phyloP scores from a whole-genome alignment of 1,139 yeast genomes.

The Yamadazyma taylorii region DNA sequence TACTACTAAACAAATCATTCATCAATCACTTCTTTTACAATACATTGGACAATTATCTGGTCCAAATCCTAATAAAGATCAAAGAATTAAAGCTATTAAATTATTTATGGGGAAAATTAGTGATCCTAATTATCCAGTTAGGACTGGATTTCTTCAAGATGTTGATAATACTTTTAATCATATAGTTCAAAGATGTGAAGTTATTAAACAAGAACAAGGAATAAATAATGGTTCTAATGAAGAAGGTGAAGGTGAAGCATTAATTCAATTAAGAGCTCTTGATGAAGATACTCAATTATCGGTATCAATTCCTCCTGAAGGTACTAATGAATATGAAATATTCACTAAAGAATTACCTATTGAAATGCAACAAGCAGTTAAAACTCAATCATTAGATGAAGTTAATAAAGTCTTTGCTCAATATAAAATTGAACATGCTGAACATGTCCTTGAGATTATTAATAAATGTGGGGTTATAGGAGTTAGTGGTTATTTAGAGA shows the following conservation, averaged over 20 bases:
- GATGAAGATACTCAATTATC: slow-evolving; percentile 80
- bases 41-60: slow-evolving; percentile 67
- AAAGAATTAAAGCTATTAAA: slow-evolving; percentile 54
- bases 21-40: slow-evolving; percentile 79
- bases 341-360: slow-evolving; percentile 57
- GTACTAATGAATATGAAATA: slow-evolving; percentile 53
- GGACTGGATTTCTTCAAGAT: slow-evolving; percentile 68
- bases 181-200: slow-evolving; percentile 69
- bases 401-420: slow-evolving; percentile 82
- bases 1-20: slow-evolving; percentile 62
- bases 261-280: slow-evolving; percentile 82
- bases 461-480: slow-evolving; percentile 85
- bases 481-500: slow-evolving; percentile 72
- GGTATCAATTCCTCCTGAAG: slow-evolving; percentile 66
- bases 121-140: slow-evolving; percentile 56
- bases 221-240: slow-evolving; percentile 31
- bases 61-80: slow-evolving; percentile 31
- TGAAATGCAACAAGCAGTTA: slow-evolving; percentile 74
- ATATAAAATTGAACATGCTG: slow-evolving; percentile 81
- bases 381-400: slow-evolving; percentile 67
- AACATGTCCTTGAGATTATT: slow-evolving; percentile 66
- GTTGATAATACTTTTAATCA: slow-evolving; percentile 71
- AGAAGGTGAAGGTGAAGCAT: slow-evolving; percentile 72
- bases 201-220: slow-evolving; percentile 50
- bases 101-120: slow-evolving; percentile 68